Evolutionary conservation across 2,329 filamentous ascomycete genomes (phyloP), one percentile per base, ranked within the genome.

Genomic region (Ustulina deusta): DNA sequence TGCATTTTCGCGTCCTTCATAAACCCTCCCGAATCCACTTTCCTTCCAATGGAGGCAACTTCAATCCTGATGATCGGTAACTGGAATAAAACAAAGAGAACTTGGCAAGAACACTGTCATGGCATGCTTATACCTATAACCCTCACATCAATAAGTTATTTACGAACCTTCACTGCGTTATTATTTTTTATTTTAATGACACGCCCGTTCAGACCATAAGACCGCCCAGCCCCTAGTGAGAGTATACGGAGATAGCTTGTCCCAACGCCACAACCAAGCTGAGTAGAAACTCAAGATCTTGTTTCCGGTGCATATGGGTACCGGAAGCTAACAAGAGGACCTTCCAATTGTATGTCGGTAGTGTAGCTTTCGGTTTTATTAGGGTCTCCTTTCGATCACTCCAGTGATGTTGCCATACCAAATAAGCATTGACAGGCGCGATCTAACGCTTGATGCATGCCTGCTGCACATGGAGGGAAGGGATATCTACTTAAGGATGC

Each of bases 41-140:
- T 60, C 60, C 65, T 59, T 59, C 64, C 52, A 52, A 58, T 66
- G 59, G 1, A 29, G 52, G 58, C 52, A 57, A 54, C 27, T 44
- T 29, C 46, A 40, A 42, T 59, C 32, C 25, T 20, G 17, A 7
- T 52, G 34, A 62, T 52, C 34, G 40, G 25, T 15, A 22, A 36
- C 42, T 34, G 34, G 27, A n/a, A 52, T 17, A 1, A 27, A 48
- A 22, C 52, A 51, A 49, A 38, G 7, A 51, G 3, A 25, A 20
- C 54, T 59, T 54, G 38, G 46, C 52, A 29, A 51, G n/a, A 17
- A 51, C 34, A 54, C 54, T 27, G 15, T 22, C 6, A 44, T 48
- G 27, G 15, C 15, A 40, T 56, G 11, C 36, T 46, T 29, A 42
- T 46, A 13, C 38, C 6, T n/a, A 17, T 25, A 15, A 36, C 1